Conservation (phyloP, 2,329 filamentous ascomycete genomes). For the Microdochium nivale region DNA sequence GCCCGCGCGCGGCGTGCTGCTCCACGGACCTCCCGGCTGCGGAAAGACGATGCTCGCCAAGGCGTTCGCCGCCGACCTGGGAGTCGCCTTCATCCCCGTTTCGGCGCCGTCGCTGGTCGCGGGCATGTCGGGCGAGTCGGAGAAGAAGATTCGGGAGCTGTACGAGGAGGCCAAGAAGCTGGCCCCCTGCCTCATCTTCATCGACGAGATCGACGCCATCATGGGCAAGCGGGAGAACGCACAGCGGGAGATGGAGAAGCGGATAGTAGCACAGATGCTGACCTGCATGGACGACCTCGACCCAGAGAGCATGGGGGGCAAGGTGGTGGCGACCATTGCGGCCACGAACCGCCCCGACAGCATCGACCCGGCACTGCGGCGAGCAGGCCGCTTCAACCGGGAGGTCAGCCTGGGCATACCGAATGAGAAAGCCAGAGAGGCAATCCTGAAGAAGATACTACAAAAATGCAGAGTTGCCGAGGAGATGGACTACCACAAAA, state of each 20-base stretch:
- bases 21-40: slow-evolving; percentile 78
- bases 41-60: slow-evolving; percentile 81
- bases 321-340: slow-evolving; percentile 80
- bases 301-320: slow-evolving; percentile 58
- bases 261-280: slow-evolving; percentile 74
- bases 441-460: slow-evolving; percentile 70
- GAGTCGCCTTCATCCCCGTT: slow-evolving; percentile 73
- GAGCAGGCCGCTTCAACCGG: slow-evolving; percentile 69
- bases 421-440: slow-evolving; percentile 65
- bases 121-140: slow-evolving; percentile 82
- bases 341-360: slow-evolving; percentile 86
- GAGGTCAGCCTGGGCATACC: slow-evolving; percentile 86
- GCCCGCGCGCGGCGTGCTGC: slow-evolving; percentile 64
- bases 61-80: slow-evolving; percentile 67
- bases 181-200: slow-evolving; percentile 83
- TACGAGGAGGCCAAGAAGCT: slow-evolving; percentile 82
- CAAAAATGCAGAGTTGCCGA: slow-evolving; percentile 53
- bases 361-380: slow-evolving; percentile 68
- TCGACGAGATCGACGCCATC: slow-evolving; percentile 88
- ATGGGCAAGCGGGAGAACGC: slow-evolving; percentile 77
- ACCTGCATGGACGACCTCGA: slow-evolving; percentile 80
- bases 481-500: slow-evolving; percentile 62
- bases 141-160: slow-evolving; percentile 75
- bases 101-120: slow-evolving; percentile 74
- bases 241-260: slow-evolving; percentile 81